A percentile compares a stretch with the other conserved stretches of the same genome.
phyloP scores from a whole-genome alignment of 176 grass and related monocot genomes.

The Alopecurus myosuroides region DNA sequence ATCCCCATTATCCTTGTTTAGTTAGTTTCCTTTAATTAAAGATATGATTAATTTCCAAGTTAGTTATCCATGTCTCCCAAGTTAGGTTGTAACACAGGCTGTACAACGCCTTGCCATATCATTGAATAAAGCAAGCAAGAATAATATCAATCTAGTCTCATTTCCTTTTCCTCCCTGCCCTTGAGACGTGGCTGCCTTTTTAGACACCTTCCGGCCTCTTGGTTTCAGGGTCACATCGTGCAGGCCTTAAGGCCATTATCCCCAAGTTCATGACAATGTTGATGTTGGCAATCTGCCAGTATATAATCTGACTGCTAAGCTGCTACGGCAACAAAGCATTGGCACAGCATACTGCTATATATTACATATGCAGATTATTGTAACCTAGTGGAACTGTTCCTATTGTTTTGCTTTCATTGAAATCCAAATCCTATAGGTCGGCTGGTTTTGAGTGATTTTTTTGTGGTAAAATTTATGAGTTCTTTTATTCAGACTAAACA shows the following conservation, averaged over 20 bases:
- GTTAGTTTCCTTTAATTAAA: not conserved
- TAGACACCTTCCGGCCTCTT: not conserved
- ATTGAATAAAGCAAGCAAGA: not conserved
- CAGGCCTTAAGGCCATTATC: not conserved
- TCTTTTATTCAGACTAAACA: not conserved
- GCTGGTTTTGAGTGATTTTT: not conserved
- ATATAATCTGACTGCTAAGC: not conserved
- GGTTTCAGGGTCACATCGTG: not conserved
- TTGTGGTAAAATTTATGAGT: not conserved
- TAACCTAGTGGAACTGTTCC: not conserved
- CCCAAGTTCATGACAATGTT: not conserved
- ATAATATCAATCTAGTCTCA: not conserved
- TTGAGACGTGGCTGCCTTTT: not conserved
- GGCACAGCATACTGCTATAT: not conserved
- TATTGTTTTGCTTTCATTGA: not conserved
- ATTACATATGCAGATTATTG: not conserved
- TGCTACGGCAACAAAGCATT: not conserved
- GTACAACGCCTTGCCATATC: not conserved
- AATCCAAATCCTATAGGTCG: not conserved
- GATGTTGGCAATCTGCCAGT: not conserved
- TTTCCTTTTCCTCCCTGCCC: not conserved
- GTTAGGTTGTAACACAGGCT: not conserved
- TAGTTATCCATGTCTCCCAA: not conserved
- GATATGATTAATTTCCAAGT: not conserved
- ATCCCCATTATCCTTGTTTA: not conserved